phyloP scores from a whole-genome alignment of 2,329 filamentous ascomycete genomes.

The Fusarium nygamai region DNA sequence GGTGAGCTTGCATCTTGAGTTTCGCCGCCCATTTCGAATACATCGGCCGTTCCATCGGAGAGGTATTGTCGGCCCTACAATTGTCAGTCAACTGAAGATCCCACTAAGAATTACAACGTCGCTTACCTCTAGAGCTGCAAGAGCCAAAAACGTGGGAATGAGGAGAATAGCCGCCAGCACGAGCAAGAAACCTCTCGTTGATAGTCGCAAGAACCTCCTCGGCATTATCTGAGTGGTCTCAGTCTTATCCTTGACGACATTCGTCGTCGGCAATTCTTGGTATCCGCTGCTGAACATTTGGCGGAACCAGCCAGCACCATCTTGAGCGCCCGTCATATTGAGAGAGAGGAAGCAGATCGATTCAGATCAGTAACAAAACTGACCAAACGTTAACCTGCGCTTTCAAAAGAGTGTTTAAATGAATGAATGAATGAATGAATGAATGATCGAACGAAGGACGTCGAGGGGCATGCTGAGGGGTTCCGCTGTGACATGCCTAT shows the following conservation, averaged over 20 bases:
- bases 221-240: constrained; percentile 6
- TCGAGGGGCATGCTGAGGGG: not conserved
- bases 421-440: constrained; percentile 2
- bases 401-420: not conserved
- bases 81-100: not conserved
- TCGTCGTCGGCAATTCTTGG: constrained; percentile 15
- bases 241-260: constrained; percentile 15
- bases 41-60: constrained; percentile 20
- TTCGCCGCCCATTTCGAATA: constrained; percentile 3
- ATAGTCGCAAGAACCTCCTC: constrained; percentile 6
- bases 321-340: not conserved
- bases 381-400: not conserved
- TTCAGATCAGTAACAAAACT: not conserved
- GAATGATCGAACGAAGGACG: not conserved
- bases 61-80: constrained; percentile 16
- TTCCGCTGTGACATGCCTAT: not conserved
- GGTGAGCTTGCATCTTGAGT: not conserved
- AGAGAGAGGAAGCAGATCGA: constrained; percentile 7
- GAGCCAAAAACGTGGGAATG: constrained; percentile 8
- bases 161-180: constrained; percentile 4
- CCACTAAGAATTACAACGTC: too few relatives aligned
- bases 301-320: constrained; percentile 9
- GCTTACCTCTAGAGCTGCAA: constrained; percentile 19
- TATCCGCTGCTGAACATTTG: constrained; percentile 19
- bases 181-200: not conserved